Conservation (phyloP, 225 moss, liverwort and hornwort species). For the Ulota crispa region DNA sequence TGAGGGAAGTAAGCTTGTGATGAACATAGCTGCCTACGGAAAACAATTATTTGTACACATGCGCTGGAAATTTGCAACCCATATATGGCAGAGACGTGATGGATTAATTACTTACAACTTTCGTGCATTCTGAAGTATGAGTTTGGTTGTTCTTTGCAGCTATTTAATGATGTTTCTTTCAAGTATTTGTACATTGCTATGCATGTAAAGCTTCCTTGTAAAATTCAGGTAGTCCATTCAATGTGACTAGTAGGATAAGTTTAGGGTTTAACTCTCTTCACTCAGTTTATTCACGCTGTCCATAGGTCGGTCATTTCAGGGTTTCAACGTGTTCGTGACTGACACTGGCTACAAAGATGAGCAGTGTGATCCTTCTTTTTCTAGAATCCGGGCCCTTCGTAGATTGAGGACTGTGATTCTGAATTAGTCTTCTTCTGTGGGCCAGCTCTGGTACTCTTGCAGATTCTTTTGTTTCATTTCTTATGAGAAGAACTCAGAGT, state of each 20-base stretch:
- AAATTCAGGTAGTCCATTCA: neutral
- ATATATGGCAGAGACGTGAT: slow-evolving; percentile 13
- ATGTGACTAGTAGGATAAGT: neutral
- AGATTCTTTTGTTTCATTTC: neutral
- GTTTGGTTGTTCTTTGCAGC: neutral
- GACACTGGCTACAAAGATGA: neutral
- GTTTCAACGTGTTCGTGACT: neutral
- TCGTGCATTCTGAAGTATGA: neutral
- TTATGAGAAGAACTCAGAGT: too few species aligned
- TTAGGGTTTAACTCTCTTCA: neutral
- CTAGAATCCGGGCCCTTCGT: neutral
- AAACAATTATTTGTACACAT: neutral
- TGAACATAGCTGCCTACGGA: slow-evolving; percentile 2
- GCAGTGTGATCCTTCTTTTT: neutral
- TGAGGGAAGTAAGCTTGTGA: slow-evolving; percentile 21
- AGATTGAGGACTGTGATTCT: too few species aligned
- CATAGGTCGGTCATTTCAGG: neutral
- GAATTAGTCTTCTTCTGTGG: neutral
- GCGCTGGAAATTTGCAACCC: slow-evolving; percentile 1
- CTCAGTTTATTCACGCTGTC: neutral
- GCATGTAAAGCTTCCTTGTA: neutral
- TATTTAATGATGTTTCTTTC: neutral
- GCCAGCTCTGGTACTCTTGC: neutral
- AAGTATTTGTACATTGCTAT: neutral
- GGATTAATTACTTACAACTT: neutral